phyloP scores from a whole-genome alignment of 768 basidiomycete species.

The Hortiboletus flavorubellus region DNA sequence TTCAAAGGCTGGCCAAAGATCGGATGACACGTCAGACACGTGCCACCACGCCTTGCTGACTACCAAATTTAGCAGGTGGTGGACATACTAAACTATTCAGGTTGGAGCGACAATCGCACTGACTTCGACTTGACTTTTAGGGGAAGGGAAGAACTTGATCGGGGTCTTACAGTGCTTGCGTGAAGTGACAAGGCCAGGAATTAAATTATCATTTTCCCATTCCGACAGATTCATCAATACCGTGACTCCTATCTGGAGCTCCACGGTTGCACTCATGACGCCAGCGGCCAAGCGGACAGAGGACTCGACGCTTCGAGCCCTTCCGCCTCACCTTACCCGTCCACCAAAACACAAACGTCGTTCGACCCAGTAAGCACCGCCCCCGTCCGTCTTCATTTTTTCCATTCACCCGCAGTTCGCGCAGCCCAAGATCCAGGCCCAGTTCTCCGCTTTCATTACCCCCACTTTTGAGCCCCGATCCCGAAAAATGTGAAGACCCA shows the following conservation, averaged over 20 bases:
- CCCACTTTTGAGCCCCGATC: slow-evolving; percentile 2
- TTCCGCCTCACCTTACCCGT: slow-evolving; percentile 15
- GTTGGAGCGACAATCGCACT: slow-evolving; percentile 1
- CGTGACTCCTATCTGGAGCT: not conserved
- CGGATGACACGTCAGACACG: slow-evolving; percentile 8
- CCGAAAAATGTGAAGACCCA: not conserved
- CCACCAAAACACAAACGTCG: slow-evolving; percentile 4
- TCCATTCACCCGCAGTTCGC: not conserved
- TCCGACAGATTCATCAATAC: not conserved
- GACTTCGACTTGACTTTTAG: too few species aligned
- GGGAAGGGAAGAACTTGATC: too few species aligned
- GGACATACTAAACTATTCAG: not conserved
- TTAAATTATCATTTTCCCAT: not conserved
- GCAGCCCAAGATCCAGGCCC: not conserved
- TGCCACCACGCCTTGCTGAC: not conserved
- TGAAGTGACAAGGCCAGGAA: too few species aligned
- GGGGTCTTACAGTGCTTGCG: too few species aligned
- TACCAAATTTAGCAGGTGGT: slow-evolving; percentile 7
- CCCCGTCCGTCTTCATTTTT: too few species aligned
- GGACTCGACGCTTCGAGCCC: slow-evolving; percentile 7
- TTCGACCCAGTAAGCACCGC: not conserved
- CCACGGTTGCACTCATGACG: not conserved
- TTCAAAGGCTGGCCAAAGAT: too few species aligned
- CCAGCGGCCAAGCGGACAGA: not conserved
- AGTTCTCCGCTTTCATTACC: slow-evolving; percentile 17